Evolutionary conservation across 1,139 yeast species (phyloP), one percentile per base, ranked within the genome.

Genomic region (Kurtzmaniella quercitrusa): DNA sequence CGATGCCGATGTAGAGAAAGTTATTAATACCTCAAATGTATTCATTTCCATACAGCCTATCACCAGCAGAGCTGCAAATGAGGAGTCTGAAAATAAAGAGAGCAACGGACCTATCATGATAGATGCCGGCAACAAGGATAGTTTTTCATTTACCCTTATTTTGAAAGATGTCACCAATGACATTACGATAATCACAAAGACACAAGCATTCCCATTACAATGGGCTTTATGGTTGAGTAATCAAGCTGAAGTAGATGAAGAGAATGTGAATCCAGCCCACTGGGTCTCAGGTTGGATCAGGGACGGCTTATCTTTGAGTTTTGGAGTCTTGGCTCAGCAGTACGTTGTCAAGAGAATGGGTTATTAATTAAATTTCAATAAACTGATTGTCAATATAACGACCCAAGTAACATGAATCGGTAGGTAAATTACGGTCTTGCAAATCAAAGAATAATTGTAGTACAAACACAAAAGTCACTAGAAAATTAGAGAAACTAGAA

Each of bases 221-320:
- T 93, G 98, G 98, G 84, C 89, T 3, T 70, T 78, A 28, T 89
- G 97, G 96, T 68, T 88, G 20, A 84, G 82, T 53, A 84, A 73
- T 23, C 68, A 61, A 45, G 65, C 56, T 11, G 19, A 30, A 3
- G 21, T 22, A 6, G 71, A 61, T 14, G 72, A 63, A 9, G 55
- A 50, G 4, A 77, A 69, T n/a, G 78, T 89, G 36, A 96, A 91
- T 60, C 97, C 98, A 11, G 74, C 88, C 42, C 96, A 88, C 50
- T 93, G 98, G 98, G 95, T 93, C n/a, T 75, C 79, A 42, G 93
- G 81, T 46, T 91, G 98, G 98, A 76, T 93, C 35, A 84, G 80
- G 55, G 88, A 86, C 52, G 95, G 96, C 0, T 70, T 93, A 44
- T 80, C 82, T 26, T 73, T 89, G 50, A 74, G 89, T 28, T 78